Evolutionary conservation across 495 filamentous ascomycete genomes (phyloP), one percentile per base, ranked within the genome.

Genomic region (Copromyces sp.): DNA sequence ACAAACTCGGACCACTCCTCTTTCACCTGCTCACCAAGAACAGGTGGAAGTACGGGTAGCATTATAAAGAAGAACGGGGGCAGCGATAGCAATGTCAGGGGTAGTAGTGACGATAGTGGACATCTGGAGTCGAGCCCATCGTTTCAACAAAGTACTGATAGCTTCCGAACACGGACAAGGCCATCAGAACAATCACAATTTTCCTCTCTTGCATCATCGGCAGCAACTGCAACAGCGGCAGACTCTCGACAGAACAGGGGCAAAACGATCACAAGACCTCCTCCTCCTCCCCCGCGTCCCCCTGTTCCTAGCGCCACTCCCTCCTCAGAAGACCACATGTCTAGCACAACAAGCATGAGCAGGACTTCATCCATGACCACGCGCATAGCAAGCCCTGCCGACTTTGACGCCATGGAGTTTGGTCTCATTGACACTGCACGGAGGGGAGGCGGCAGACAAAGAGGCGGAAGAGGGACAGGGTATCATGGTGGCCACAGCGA

Each of bases 1-100:
- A 71, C 61, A 32, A 81, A 77, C 24, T 37, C 14, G 24, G 32
- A 35, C 53, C 3, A 16, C 29, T 32, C 29, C 14, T 12, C 14
- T 35, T 65, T 65, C 29, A 65, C 6, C 12, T 29, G 32, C 29
- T 35, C 53, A 65, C 53, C 29, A 32, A 17, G 53, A 35, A 32
- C 29, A 3, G 53, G 24, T 65, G 53, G 32, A 3, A 65, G 53
- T 65, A 65, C 53, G 12, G 53, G 14, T 37, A 65, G 53, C 5
- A 35, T 35, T 14, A 65, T 65, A 35, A 65, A 65, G 53, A 35
- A 37, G 53, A 35, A 65, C 14, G 29, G 16, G 24, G 14, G 32
- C 29, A 17, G 29, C 53, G 29, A 24, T 65, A 37, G 7, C 29
- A 65, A 3, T 29, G 32, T 9, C 53, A 65, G 6, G 12, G 1